Evolutionary conservation across 805 yeast genomes (phyloP), one percentile per base, ranked within the genome.

Genomic region (Jamesozyma piceae): DNA sequence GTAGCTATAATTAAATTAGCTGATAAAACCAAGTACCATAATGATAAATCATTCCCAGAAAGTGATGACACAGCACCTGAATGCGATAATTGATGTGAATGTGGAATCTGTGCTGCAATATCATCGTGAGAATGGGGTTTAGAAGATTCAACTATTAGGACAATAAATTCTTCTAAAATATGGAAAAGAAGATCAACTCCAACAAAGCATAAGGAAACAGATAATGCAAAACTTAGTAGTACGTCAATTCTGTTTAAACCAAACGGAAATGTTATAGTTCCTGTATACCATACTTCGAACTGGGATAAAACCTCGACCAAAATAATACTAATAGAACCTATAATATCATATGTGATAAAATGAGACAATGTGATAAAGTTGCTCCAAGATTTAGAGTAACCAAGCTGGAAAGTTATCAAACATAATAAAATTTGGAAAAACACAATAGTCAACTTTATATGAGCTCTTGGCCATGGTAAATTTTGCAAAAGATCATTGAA

Each of bases 161-260:
- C 64, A 26, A 81, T 75, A 22, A 77, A 52, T 48, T 86, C 95
- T 61, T 90, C 97, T 15, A 85, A 52, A n/a, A 84, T 71, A 62
- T 90, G 98, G 37, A 95, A 85, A 36, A 85, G 65, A 41, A 92
- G 67, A 62, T 90, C 97, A 40, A 87, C 75, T 0, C 97, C 97
- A 46, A 90, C 94, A 74, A 89, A 90, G 20, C 89, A 69, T 47
- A 90, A 72, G 1, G 95, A 81, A 1, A 90, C 80, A 14, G 92
- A 78, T 35, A 88, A 67, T 0, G 94, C 95, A 66, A 89, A 89
- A 2, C 95, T 94, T 36, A 83, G 78, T 15, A 90, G 65, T 0
- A 90, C 94, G 56, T 90, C 96, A 14, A 85, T 71, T 45, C 98
- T 71, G n/a, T 94, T 95, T 21, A 90, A 67, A 0, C 97, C 98